Evolutionary conservation across 148 eudicot species (phyloP), one percentile per base, ranked within the genome.

Genomic region (Mesembryanthemum crystallinum): DNA sequence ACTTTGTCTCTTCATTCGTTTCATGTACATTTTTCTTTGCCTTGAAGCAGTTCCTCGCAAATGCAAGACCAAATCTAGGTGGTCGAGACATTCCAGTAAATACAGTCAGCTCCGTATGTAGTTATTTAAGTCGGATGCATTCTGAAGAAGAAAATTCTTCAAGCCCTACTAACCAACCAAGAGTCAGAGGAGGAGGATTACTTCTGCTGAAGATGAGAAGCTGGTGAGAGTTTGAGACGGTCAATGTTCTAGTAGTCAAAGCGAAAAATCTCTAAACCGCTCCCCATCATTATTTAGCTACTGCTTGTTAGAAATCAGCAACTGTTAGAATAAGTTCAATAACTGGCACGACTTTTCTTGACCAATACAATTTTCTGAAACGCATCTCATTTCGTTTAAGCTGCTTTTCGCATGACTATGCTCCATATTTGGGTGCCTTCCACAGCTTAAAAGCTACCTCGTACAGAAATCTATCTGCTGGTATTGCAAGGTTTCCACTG

Each of bases 351-450:
- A 13, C 43, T 43, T 47, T n/a, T 32, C 47, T 30, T 64, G 61
- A 61, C 59, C 51, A 5, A 66, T 51, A 23, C 10, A 64, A 57
- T 35, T 28, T 24, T 23, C 13, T n/a, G 65, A 64, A 27, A 10
- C 15, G 23, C 47, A 57, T n/a, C 51, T 65, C 67, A 29, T 25
- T 21, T 24, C 21, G 25, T 20, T 33, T 73, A 14, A 63, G 70
- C 64, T 77, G 23, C 27, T 21, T n/a, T 29, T 54, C 33, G 30
- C 61, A 59, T 18, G 24, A 24, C 84, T 86, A 94, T 58, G 99
- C 99, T 76, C 99, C 99, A 81, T 96, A 96, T 73, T 96, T 96
- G 57, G 99, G 98, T 77, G 98, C 97, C 87, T 96, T 96, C 97
- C 99, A 92, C 43, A 96, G 86, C 87, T 96, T 96, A 69, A 96